A percentile compares a stretch with the other conserved stretches of the same genome.
Evolutionary conservation across 202 grass and related monocot species (phyloP).

Genomic region (Zizania palustris): DNA sequence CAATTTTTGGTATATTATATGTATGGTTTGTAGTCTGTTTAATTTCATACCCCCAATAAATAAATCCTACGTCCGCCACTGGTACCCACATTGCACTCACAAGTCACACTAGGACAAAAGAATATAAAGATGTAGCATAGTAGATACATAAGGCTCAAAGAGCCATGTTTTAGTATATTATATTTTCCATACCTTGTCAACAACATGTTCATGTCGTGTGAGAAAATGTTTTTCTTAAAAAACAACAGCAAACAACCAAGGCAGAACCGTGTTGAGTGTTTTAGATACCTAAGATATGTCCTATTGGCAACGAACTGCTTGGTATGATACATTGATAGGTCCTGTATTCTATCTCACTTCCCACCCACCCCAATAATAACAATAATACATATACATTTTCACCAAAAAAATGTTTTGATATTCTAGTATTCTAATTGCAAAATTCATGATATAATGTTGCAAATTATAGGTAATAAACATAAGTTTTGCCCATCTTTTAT

Average conservation of each 20-base stretch:
- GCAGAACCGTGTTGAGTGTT: not conserved
- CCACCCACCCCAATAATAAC: not conserved
- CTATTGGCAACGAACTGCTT: not conserved
- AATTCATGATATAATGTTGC: not conserved
- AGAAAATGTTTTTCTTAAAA: not conserved
- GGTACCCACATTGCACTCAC: not conserved
- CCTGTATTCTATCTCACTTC: not conserved
- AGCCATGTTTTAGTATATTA: not conserved
- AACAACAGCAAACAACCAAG: not conserved
- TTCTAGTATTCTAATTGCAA: not conserved
- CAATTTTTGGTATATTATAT: too few species aligned
- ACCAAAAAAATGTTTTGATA: slow-evolving; percentile 7
- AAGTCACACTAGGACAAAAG: not conserved
- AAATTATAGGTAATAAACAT: slow-evolving; percentile 7
- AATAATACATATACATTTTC: not conserved
- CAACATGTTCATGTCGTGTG: not conserved
- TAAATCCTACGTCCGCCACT: too few species aligned
- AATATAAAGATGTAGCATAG: not conserved
- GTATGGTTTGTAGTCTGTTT: too few species aligned
- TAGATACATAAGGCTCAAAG: not conserved
- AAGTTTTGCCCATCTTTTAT: not conserved
- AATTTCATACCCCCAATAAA: too few species aligned
- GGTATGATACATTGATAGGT: not conserved
- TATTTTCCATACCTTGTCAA: not conserved
- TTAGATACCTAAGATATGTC: not conserved